Base-by-base conservation (phyloP, 345 rosid genomes). In the Heritiera fomes region DNA sequence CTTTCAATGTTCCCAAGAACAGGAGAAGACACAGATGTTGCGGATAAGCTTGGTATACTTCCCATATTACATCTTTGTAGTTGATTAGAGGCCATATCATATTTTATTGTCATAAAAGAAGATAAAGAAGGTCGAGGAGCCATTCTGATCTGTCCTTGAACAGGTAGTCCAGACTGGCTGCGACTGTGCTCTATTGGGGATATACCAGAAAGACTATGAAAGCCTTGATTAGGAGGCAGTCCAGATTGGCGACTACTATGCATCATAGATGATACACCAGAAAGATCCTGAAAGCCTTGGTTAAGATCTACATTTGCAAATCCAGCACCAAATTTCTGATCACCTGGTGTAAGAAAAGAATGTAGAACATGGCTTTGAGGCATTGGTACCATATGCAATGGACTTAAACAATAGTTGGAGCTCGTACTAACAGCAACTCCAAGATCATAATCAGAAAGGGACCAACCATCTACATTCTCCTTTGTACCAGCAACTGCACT, bases 161-260 rank as follows among this genome's bases (percentile, higher is more conserved):
- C 49, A 45, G 38, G 34, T 14, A 45, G 38, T 18, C 30, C 50
- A 18, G 30, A 66, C 8, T 41, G 75, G 30, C 17, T 6, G 10
- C 62, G 17, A 32, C 46, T 13, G 15, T 32, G 60, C 62, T 8
- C 23, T 50, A 72, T 68, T 60, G 80, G 50, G 40, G 68, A 77
- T 32, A 56, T 9, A 38, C 60, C 71, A 40, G 73, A 66, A 78
- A 73, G 73, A n/a, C 76, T 55, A 32, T 6, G 72, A 71, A 82
- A 59, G 60, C 76, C 52, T 75, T 55, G 41, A 56, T 46, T 53
- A 50, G 55, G 63, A 77, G 46, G 78, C 52, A 14, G 18, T 56
- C 53, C 71, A 70, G 46, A 62, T 38, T 82, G 84, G 62, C 40
- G 38, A 64, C 72, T 52, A 73, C 40, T 9, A 32, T 75, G 63